Percentiles rank a stretch among this genome's conserved stretches.
Conservation (phyloP, 192 early-diverging fungal species). For the Lobosporangium transversale region DNA sequence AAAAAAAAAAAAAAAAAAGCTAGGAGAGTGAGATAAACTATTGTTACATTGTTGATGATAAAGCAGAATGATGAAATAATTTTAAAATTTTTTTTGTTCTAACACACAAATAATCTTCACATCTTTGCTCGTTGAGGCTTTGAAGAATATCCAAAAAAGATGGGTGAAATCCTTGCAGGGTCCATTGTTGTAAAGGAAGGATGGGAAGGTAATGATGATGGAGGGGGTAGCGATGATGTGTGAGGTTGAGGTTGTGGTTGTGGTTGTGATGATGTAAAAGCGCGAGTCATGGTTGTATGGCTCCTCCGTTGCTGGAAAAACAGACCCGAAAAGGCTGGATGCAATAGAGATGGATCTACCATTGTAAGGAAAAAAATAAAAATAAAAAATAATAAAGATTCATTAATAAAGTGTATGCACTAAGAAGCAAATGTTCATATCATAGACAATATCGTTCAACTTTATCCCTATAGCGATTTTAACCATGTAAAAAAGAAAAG, state of each 20-base stretch:
- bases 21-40: no score
- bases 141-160: constrained; percentile 30
- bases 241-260: neutral
- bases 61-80: no score
- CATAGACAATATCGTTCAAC: no score
- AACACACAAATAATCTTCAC: no score
- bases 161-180: constrained; percentile 34
- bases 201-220: neutral
- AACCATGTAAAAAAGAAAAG: no score
- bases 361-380: neutral
- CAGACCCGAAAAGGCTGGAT: constrained; percentile 44
- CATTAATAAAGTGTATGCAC: no score
- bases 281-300: neutral
- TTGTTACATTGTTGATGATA: no score
- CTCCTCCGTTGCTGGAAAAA: constrained; percentile 36
- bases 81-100: no score
- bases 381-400: neutral
- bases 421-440: no score
- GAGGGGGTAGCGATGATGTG: neutral
- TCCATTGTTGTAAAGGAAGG: no score
- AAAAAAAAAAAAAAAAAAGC: no score
- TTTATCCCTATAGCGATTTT: no score
- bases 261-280: neutral
- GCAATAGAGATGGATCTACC: constrained; percentile 29
- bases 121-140: constrained; percentile 33